Evolutionary conservation across 139 green algal species (phyloP).

Genomic region (Chlorella sp.): DNA sequence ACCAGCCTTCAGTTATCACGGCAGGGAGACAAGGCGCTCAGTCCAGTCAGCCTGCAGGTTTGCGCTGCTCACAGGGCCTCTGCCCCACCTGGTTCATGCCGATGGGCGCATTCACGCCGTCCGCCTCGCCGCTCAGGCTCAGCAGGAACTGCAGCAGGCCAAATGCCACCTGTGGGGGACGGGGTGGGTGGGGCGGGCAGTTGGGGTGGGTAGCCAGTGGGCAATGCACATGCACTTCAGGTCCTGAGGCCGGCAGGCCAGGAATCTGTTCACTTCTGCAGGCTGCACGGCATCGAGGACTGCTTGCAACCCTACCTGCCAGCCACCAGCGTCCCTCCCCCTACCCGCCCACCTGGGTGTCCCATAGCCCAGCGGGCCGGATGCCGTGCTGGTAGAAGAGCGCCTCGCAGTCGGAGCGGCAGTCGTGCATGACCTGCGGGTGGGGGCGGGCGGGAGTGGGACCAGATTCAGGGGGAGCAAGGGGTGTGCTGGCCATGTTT

Average conservation of each 20-base stretch:
- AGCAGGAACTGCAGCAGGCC: constrained; percentile 18
- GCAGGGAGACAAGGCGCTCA: too few species aligned
- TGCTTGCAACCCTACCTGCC: neutral
- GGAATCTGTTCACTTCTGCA: neutral
- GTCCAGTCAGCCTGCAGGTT: too few species aligned
- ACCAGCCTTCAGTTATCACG: too few species aligned
- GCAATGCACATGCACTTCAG: neutral
- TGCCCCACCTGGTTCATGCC: constrained; percentile 22
- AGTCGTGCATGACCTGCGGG: constrained; percentile 34
- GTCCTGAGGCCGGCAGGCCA: neutral
- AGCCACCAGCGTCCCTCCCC: neutral
- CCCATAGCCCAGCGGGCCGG: neutral
- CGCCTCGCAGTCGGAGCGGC: constrained; percentile 26
- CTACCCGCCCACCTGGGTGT: constrained; percentile 6
- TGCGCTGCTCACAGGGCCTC: too few species aligned
- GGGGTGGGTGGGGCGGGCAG: neutral
- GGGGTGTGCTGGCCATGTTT: neutral
- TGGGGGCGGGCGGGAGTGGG: neutral
- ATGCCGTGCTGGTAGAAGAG: constrained; percentile 29
- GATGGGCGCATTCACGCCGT: neutral
- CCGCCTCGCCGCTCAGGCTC: neutral
- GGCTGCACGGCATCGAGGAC: neutral
- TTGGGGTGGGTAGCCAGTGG: neutral
- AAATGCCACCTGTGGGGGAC: constrained; percentile 6
- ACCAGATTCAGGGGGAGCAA: neutral